Base-by-base conservation (phyloP, 1,139 yeast species). In the Geotrichum klebahnii region DNA sequence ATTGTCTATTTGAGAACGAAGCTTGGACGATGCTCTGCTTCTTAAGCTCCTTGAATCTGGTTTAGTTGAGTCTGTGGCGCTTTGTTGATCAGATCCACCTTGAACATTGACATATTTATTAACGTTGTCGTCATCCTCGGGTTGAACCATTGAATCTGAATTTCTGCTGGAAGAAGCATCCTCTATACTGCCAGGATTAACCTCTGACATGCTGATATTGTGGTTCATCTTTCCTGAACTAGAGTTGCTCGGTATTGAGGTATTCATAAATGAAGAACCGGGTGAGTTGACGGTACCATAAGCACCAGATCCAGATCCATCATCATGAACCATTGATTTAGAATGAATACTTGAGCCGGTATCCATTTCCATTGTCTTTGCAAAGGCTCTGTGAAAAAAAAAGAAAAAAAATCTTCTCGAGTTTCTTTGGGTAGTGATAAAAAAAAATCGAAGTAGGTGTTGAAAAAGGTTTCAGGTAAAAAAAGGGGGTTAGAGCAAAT, bases 321-420 rank as follows among this genome's bases (percentile, higher is more conserved):
- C 36, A 10, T 31, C 44, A 29, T 31, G 34, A 16, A 23, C 28
- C 44, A 40, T 40, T 22, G 44, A 31, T 24, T 40, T 40, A 17
- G 34, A 14, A 20, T 40, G 44, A 23, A 40, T 29, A 17, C 44
- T 40, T 5, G 44, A 17, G 22, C 22, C 8, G n/a, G 44, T 31
- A 33, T 40, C 44, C 44, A 40, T 29, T 17, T 40, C 35, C 35
- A 29, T 40, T 22, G 36, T 31, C 36, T 12, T 12, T 29, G 44
- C n/a, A 37, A n/a, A n/a, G 31, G 41, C 24, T 28, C 41, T 34
- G 9, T 4, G 17, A 12, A 34, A 19, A 12, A 9, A 5, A n/a
- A 5, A 5, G 20, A 34, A 19, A 12, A 9, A 5, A 14, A 3
- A 5, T 14, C 23, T 19, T 9, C 19, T 34, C 10, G 38, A 5